A percentile compares a stretch with the other conserved stretches of the same genome.
These are phyloP conservation scores for Fusarium metavorans DNA, from an alignment of 2,329 filamentous ascomycete genomes.

Conservation along the genomic window DNA sequence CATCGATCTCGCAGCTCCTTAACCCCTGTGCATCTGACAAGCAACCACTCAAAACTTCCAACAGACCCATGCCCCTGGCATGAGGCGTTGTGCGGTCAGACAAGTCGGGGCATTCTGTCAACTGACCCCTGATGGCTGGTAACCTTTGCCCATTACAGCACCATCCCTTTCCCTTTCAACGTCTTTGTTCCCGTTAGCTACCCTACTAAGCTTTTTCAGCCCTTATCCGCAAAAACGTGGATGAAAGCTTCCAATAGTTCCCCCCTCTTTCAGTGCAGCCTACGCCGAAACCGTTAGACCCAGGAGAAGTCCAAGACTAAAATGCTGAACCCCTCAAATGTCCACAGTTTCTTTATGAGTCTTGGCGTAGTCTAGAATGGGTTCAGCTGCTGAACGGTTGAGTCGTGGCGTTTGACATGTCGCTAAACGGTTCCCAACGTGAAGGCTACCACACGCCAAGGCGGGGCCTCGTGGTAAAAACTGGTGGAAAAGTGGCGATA, in stretches of 20 bases:
- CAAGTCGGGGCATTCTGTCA: neutral
- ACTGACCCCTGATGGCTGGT: neutral
- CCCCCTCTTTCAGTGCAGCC: neutral
- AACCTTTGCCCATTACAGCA: too few species aligned
- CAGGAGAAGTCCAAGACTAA: neutral
- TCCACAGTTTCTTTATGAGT: neutral
- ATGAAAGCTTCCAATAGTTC: conserved; percentile 18
- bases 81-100: neutral
- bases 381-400: conserved; percentile 13
- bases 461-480: neutral
- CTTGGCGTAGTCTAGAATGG: conserved; percentile 25
- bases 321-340: neutral
- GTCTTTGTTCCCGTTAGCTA: neutral
- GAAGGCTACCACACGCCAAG: conserved; percentile 1
- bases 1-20: neutral
- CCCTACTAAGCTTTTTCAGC: neutral
- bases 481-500: conserved; percentile 16
- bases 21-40: neutral
- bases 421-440: conserved; percentile 13
- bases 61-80: neutral
- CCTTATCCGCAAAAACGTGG: conserved; percentile 1
- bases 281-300: neutral
- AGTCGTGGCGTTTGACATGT: conserved; percentile 28
- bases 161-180: neutral
- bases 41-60: neutral